phyloP scores from a whole-genome alignment of 805 yeast genomes.

The Kodamaea nitidulidarum region DNA sequence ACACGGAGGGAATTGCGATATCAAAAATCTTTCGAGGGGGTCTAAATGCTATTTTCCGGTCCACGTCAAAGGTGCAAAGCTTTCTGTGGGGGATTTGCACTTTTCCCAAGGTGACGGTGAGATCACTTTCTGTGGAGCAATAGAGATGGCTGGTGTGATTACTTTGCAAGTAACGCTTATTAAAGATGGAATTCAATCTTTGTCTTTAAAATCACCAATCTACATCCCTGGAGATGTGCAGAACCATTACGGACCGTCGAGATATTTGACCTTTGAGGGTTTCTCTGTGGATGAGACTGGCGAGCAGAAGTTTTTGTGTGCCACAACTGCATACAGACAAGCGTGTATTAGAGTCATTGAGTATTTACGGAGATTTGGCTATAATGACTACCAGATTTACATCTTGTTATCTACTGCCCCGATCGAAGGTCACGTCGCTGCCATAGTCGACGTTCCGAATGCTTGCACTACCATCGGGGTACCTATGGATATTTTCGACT shows the following conservation, averaged over 20 bases:
- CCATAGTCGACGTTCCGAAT: slow-evolving; percentile 51
- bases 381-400: slow-evolving; percentile 49
- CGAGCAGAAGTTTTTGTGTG: slow-evolving; percentile 41
- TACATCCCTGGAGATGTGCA: slow-evolving; percentile 47
- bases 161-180: slow-evolving; percentile 40
- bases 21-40: slow-evolving; percentile 47
- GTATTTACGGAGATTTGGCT: slow-evolving; percentile 47
- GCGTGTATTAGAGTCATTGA: slow-evolving; percentile 48
- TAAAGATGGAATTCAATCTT: slow-evolving; percentile 38
- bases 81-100: slow-evolving; percentile 48
- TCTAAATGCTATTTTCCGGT: slow-evolving; percentile 48
- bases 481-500: slow-evolving; percentile 50
- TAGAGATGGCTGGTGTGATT: slow-evolving; percentile 48
- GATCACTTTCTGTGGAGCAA: slow-evolving; percentile 52
- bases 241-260: slow-evolving; percentile 44
- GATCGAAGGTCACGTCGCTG: slow-evolving; percentile 49
- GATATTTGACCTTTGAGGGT: slow-evolving; percentile 51
- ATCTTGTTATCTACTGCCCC: slow-evolving; percentile 45
- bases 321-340: slow-evolving; percentile 50
- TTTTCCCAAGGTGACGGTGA: slow-evolving; percentile 55
- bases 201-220: slow-evolving; percentile 44
- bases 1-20: slow-evolving; percentile 53
- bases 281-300: slow-evolving; percentile 50
- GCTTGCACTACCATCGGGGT: slow-evolving; percentile 49
- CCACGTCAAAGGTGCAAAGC: slow-evolving; percentile 44